Evolutionary conservation across 495 filamentous ascomycete genomes (phyloP).

Genomic region (Acidomyces sp.): DNA sequence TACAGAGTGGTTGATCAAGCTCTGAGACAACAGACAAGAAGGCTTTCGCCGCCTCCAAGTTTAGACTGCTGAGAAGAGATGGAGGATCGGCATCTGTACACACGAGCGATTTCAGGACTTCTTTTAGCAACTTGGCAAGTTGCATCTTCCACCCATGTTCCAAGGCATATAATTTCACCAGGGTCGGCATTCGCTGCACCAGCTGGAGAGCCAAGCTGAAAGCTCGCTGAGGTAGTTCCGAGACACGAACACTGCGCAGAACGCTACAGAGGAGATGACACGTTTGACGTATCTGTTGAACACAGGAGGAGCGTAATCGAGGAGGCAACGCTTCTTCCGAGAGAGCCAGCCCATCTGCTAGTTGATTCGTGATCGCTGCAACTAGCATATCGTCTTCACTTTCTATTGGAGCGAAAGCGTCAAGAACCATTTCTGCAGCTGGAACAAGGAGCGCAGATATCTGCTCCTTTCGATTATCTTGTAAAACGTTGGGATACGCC

Average conservation of each 20-base stretch:
- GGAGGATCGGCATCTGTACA: slow-evolving; percentile 64
- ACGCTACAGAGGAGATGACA: slow-evolving; percentile 1
- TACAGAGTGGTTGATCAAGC: slow-evolving; percentile 61
- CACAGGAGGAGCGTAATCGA: too few species aligned
- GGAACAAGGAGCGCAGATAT: slow-evolving; percentile 1
- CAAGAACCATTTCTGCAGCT: slow-evolving; percentile 6
- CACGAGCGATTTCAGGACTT: too few species aligned
- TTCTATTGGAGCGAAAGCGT: slow-evolving; percentile 2
- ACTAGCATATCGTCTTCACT: too few species aligned
- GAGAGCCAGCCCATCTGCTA: too few species aligned
- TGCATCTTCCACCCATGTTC: slow-evolving; percentile 50
- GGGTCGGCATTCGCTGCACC: slow-evolving; percentile 59
- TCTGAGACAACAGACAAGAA: slow-evolving; percentile 68
- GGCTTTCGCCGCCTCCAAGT: slow-evolving; percentile 62
- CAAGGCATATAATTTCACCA: slow-evolving; percentile 68
- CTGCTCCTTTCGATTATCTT: neutral
- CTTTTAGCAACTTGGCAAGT: slow-evolving; percentile 55
- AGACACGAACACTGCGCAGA: slow-evolving; percentile 1
- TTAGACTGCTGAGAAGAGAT: slow-evolving; percentile 78
- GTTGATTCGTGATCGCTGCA: too few species aligned
- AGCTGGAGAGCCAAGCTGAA: slow-evolving; percentile 62
- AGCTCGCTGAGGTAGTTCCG: slow-evolving; percentile 5
- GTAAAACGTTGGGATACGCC: neutral
- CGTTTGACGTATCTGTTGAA: too few species aligned
- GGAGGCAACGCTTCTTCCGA: too few species aligned